These are phyloP conservation scores for Xylaria sp. DNA, from an alignment of 2,329 filamentous ascomycete species.

Conservation along the genomic window DNA sequence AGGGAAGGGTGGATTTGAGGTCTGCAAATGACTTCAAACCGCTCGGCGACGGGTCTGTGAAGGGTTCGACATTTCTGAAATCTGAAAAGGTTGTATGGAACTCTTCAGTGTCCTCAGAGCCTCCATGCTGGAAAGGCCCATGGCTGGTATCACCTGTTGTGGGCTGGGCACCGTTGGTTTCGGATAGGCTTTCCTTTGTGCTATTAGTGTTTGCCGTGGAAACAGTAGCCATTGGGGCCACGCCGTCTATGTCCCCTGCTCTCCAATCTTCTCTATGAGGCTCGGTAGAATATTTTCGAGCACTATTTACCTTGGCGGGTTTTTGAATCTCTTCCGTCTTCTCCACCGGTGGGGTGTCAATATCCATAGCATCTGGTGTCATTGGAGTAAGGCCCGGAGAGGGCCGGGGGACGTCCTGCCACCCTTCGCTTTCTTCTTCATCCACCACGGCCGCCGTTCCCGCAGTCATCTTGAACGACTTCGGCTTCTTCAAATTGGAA, in stretches of 20 bases:
- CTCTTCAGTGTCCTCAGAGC: constrained; percentile 67
- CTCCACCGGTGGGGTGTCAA: constrained; percentile 62
- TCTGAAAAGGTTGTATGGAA: constrained; percentile 66
- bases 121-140: constrained; percentile 54
- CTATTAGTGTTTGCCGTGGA: constrained; percentile 41
- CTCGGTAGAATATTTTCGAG: constrained; percentile 67
- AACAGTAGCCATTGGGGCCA: constrained; percentile 39
- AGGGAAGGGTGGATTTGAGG: constrained; percentile 67
- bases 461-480: constrained; percentile 63
- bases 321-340: constrained; percentile 46
- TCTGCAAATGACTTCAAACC: constrained; percentile 67
- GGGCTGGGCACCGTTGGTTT: constrained; percentile 37
- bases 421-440: constrained; percentile 59
- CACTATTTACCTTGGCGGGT: constrained; percentile 48
- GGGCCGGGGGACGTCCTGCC: constrained; percentile 41
- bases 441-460: constrained; percentile 60
- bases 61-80: constrained; percentile 66
- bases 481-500: constrained; percentile 67
- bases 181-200: constrained; percentile 41
- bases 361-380: constrained; percentile 69
- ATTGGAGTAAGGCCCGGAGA: constrained; percentile 41
- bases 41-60: constrained; percentile 56
- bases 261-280: constrained; percentile 70
- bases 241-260: constrained; percentile 58
- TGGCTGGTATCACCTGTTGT: constrained; percentile 34